Conservation (phyloP, 75 land plant species). For the Chamaecyparis obtusa region DNA sequence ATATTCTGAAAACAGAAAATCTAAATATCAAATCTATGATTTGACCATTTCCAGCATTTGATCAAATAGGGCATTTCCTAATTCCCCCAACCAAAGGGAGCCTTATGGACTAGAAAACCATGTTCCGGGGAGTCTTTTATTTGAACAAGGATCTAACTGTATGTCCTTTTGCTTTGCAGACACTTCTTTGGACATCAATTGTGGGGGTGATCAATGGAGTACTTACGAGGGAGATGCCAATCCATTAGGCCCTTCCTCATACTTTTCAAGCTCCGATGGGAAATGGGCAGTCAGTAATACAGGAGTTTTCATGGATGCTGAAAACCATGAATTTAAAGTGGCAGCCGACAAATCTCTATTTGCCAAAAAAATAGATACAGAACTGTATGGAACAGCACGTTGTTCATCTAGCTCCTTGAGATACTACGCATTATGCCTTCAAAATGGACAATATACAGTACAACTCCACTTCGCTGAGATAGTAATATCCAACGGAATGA, state of each 20-base stretch:
- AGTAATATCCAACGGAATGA: constrained; percentile 24
- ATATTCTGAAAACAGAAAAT: no score
- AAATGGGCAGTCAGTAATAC: constrained; percentile 72
- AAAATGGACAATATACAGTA: constrained; percentile 50
- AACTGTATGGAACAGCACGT: constrained; percentile 47
- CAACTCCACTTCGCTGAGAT: constrained; percentile 68
- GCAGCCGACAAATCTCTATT: neutral
- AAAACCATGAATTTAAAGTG: constrained; percentile 9
- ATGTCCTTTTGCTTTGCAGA: constrained; percentile 25
- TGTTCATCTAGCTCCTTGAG: constrained; percentile 45
- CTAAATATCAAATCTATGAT: no score
- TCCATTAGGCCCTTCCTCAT: constrained; percentile 44
- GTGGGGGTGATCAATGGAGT: constrained; percentile 32
- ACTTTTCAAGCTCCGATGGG: constrained; percentile 18
- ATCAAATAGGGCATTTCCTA: no score
- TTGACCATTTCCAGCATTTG: neutral
- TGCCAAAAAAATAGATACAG: constrained; percentile 16
- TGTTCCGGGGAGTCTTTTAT: no score
- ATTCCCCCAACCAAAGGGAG: no score
- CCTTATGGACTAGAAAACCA: no score
- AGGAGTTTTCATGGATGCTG: constrained; percentile 48
- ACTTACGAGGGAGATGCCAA: constrained; percentile 27
- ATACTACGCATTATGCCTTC: constrained; percentile 50
- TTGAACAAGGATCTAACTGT: neutral
- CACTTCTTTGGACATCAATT: constrained; percentile 48